Percentiles rank a stretch among this genome's conserved stretches.
These are phyloP conservation scores for Agaricales sp. DNA, from an alignment of 1,284 basidiomycete species.

Conservation along the genomic window DNA sequence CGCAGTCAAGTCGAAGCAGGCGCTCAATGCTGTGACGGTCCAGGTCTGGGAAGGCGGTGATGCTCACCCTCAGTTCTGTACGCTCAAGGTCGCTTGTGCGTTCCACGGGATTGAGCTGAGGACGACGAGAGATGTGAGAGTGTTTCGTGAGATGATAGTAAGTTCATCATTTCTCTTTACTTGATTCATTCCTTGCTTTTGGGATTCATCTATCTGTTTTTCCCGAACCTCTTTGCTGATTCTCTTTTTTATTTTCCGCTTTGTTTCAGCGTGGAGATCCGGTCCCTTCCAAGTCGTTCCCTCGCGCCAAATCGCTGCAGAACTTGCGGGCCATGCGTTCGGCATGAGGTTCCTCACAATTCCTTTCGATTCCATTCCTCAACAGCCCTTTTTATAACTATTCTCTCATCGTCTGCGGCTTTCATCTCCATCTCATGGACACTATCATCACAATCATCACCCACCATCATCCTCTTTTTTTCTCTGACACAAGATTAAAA, in stretches of 20 bases:
- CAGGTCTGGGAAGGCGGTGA: constrained; percentile 37
- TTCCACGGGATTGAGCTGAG: constrained; percentile 38
- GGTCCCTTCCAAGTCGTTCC: constrained; percentile 14
- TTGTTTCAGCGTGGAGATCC: constrained; percentile 23
- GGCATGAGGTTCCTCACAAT: no score
- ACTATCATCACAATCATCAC: not conserved
- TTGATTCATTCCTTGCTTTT: not conserved
- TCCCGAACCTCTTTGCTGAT: constrained; percentile 6
- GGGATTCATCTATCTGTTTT: not conserved
- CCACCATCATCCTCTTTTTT: not conserved
- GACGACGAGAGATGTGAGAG: constrained; percentile 32
- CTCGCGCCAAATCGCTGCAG: constrained; percentile 18
- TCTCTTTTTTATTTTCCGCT: constrained; percentile 6
- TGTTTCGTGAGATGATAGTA: constrained; percentile 38
- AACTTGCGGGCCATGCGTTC: constrained; percentile 17
- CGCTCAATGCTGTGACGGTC: constrained; percentile 33
- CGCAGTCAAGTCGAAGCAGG: constrained; percentile 28
- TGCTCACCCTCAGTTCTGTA: constrained; percentile 33
- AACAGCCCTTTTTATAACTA: not conserved
- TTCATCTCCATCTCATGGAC: not conserved
- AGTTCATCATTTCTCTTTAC: constrained; percentile 16
- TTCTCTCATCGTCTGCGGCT: not conserved
- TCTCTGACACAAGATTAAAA: no score
- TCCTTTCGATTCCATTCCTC: no score
- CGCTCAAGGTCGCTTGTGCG: constrained; percentile 46